Evolutionary conservation across 495 filamentous ascomycete genomes (phyloP).

Genomic region (Letharia columbiana): DNA sequence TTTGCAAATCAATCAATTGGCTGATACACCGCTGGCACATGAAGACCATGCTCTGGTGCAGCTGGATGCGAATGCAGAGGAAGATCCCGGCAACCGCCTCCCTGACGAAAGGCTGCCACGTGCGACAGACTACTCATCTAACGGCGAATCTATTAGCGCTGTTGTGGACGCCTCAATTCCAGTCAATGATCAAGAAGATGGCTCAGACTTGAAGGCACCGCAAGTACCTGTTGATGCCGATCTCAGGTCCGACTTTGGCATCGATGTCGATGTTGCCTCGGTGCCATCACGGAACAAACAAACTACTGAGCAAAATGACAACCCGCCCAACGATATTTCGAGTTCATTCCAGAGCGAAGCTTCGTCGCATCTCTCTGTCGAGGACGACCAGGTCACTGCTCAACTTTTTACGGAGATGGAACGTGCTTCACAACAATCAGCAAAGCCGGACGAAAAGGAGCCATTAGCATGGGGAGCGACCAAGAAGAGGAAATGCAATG

Average conservation of each 20-base stretch:
- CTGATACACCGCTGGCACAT: neutral
- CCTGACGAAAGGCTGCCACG: neutral
- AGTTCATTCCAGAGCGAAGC: conserved; percentile 7
- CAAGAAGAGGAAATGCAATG: conserved; percentile 18
- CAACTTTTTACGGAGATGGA: conserved; percentile 25
- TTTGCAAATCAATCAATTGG: neutral
- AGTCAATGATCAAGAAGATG: neutral
- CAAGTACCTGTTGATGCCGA: neutral
- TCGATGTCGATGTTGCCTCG: conserved; percentile 21
- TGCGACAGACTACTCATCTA: neutral
- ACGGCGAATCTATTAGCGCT: neutral
- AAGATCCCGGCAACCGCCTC: neutral
- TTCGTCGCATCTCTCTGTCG: conserved; percentile 8
- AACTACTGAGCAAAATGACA: neutral
- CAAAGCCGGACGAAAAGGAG: neutral
- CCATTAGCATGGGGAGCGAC: neutral
- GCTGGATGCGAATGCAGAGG: neutral
- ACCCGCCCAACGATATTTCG: neutral
- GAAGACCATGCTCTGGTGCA: neutral
- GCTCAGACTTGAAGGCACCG: neutral
- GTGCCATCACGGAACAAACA: conserved; percentile 7
- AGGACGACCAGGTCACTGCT: conserved; percentile 23
- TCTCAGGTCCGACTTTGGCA: conserved; percentile 16
- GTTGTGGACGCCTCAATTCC: neutral
- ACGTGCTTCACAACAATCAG: conserved; percentile 18